These are phyloP conservation scores for Suillus alpinus DNA, from an alignment of 768 basidiomycete species.

Conservation along the genomic window DNA sequence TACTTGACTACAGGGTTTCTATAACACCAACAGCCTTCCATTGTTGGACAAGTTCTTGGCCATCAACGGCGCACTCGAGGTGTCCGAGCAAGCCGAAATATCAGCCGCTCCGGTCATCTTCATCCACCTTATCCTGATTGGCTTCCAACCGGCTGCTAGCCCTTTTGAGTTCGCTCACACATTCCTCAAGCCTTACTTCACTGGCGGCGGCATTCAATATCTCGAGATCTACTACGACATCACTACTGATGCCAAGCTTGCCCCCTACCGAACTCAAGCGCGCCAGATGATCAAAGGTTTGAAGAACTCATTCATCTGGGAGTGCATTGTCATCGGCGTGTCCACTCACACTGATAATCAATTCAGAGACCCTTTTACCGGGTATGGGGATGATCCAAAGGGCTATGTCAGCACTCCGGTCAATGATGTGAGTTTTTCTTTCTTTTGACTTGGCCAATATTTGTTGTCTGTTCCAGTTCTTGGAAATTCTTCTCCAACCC, in stretches of 20 bases:
- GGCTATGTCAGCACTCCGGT: not conserved
- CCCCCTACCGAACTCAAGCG: not conserved
- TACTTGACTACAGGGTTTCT: not conserved
- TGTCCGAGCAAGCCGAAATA: not conserved
- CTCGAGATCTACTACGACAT: not conserved
- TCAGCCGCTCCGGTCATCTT: not conserved
- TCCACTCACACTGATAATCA: not conserved
- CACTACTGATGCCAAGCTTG: not conserved
- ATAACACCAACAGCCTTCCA: not conserved
- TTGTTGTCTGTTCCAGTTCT: too few relatives aligned
- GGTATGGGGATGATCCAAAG: not conserved
- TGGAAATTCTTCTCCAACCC: not conserved
- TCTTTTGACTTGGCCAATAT: not conserved
- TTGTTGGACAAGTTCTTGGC: not conserved
- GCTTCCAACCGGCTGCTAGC: not conserved
- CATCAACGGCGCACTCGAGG: not conserved
- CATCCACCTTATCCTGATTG: not conserved
- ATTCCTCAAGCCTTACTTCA: not conserved
- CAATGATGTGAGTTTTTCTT: conserved; percentile 1
- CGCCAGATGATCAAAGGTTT: not conserved
- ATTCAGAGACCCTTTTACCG: not conserved
- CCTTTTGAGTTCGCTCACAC: not conserved
- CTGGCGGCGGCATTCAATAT: not conserved
- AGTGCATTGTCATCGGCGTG: not conserved
- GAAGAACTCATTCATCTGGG: not conserved